Conservation (phyloP, 495 filamentous ascomycete genomes). For the Aspergillus homomorphus region DNA sequence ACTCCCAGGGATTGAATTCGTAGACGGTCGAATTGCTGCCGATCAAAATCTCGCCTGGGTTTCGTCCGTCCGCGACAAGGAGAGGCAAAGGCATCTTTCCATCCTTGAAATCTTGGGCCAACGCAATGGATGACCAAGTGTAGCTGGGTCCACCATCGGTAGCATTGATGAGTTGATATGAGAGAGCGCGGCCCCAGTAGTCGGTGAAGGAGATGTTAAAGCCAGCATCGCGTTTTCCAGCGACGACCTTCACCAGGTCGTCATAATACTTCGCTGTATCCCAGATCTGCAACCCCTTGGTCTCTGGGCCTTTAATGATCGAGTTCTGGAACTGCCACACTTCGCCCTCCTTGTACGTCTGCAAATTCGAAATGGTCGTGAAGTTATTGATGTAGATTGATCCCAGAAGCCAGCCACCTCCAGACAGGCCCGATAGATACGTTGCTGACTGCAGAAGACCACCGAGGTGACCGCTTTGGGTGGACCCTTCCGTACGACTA, state of each 20-base stretch:
- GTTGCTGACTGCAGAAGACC: conserved; percentile 77
- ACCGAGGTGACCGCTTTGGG: conserved; percentile 60
- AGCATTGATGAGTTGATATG: conserved; percentile 76
- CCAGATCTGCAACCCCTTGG: conserved; percentile 41
- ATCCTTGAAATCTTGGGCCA: conserved; percentile 58
- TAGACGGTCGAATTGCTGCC: conserved; percentile 73
- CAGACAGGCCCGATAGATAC: conserved; percentile 76
- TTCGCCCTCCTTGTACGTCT: conserved; percentile 38
- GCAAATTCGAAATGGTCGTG: conserved; percentile 60
- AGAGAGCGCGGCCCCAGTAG: conserved; percentile 74
- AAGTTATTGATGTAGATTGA: conserved; percentile 84
- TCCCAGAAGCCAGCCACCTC: conserved; percentile 82
- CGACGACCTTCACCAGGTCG: conserved; percentile 57
- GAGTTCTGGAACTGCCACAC: conserved; percentile 71
- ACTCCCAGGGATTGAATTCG: conserved; percentile 82
- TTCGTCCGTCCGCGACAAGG: conserved; percentile 67
- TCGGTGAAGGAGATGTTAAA: conserved; percentile 77
- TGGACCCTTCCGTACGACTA: conserved; percentile 63
- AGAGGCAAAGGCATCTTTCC: conserved; percentile 74
- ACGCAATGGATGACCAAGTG: conserved; percentile 81
- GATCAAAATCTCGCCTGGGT: conserved; percentile 59
- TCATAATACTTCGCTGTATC: conserved; percentile 59
- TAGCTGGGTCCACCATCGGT: conserved; percentile 64
- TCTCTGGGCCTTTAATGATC: conserved; percentile 62
- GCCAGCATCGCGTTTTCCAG: conserved; percentile 64